Evolutionary conservation across 805 yeast species (phyloP), one percentile per base, ranked within the genome.

Genomic region (Suhomyces kilbournensis): DNA sequence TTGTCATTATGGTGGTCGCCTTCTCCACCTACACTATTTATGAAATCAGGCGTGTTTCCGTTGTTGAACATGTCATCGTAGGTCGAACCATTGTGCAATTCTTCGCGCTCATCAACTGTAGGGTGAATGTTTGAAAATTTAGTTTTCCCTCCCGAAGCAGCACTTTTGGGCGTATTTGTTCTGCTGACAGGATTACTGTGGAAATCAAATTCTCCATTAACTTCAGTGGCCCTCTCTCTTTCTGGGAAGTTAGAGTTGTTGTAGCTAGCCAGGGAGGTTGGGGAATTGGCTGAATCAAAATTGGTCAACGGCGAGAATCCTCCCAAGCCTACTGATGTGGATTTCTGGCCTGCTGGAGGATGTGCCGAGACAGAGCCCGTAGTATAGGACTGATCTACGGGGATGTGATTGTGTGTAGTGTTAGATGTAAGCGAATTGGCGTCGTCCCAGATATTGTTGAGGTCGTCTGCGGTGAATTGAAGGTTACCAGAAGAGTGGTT

Each of bases 31-130:
- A 49, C 3, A 26, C 57, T 34, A 30, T 49, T 52, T 39, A 59
- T 56, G 32, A 60, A 61, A 43, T 60, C 59, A 1, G 65, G 62
- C 12, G 61, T 56, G 34, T 48, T 32, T 6, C 17, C 48, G 15
- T 28, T 35, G 15, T 49, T 42, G 45, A 49, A 49, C 35, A 49
- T 19, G 7, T 45, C 48, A 4, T 48, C 44, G 30, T 38, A 48
- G 45, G 35, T 32, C 32, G 14, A 12, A 4, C 40, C 42, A 32
- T 30, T 46, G 15, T 46, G 39, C 12, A 30, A 32, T 19, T 20
- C 40, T 17, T 19, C 42, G 17, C 19, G 7, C n/a, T 38, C 42
- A n/a, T 17, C 42, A 17, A 15, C 42, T 9, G 42, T 28, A 38
- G 23, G 23, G 3, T 38, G 42, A 8, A 10, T 38, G 7, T 38